Evolutionary conservation across 2,329 filamentous ascomycete genomes (phyloP), one percentile per base, ranked within the genome.

Genomic region (Zasmidium angulare): DNA sequence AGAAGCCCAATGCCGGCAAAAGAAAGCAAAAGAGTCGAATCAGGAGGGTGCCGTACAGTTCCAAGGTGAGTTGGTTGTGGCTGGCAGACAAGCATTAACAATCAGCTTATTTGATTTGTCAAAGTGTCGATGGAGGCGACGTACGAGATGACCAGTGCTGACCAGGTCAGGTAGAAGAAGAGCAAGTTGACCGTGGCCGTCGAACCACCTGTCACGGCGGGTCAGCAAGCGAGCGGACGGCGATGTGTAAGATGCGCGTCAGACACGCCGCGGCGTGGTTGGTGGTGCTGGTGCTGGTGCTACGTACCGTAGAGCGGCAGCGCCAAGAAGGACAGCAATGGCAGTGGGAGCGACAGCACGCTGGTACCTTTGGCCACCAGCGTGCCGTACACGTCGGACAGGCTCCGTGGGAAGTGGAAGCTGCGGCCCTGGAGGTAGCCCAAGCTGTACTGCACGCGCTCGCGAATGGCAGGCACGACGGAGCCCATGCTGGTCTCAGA

Each of bases 101-200:
- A 56, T 59, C 43, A 62, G 59, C 52, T 47, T 52, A 47, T 24
- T n/a, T n/a, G 24, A 19, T 36, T 29, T 31, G 14, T n/a, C 1
- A 22, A 23, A 31, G 11, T 4, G 11, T 29, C 23, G 23, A 46
- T 51, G n/a, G n/a, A 36, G 23, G 11, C 20, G 9, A 56, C 54
- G 29, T 20, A 65, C 60, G 55, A 62, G 2, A 93, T 79, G 43
- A 96, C 86, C 29, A 97, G 82, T 0, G 90, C 93, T 4, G 86
- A 86, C 92, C 92, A 96, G 67, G 90, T 93, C 78, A 96, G 84
- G 74, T 92, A 93, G 76, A 96, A 95, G 79, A 96, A 93, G 63
- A 96, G 78, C 22, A 96, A 78, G 74, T 95, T 96, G 63, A 96
- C 80, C 1, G 88, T 92, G 1, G 91, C 93, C 46, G 80, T 88